These are phyloP conservation scores for Cyclostephanos invisitatus DNA, from an alignment of 108 stramenopile species.

Conservation along the genomic window DNA sequence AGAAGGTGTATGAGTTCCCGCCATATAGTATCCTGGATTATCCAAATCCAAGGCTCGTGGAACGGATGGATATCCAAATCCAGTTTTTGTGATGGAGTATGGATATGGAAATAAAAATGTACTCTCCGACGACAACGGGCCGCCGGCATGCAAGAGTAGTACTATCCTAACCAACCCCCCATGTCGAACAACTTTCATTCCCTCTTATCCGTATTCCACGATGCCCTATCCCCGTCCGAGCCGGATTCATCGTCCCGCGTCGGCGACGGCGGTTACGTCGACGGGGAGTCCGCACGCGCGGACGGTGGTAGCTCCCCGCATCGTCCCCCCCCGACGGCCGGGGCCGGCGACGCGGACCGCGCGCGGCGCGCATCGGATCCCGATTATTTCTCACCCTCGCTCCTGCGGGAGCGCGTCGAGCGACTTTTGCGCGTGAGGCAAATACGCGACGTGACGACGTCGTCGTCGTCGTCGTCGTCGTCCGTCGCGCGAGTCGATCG, in stretches of 20 bases:
- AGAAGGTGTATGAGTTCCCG: too few relatives aligned
- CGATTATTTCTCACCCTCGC: constrained; percentile 31
- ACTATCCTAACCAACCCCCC: too few relatives aligned
- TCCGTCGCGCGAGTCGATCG: background rate
- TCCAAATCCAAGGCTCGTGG: too few relatives aligned
- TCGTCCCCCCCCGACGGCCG: background rate
- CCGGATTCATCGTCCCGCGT: background rate
- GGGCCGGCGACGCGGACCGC: background rate
- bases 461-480: background rate
- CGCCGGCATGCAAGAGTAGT: too few relatives aligned
- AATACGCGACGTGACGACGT: constrained; percentile 24
- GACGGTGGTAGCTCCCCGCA: too few relatives aligned
- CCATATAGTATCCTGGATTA: too few relatives aligned
- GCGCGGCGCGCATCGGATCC: constrained; percentile 35
- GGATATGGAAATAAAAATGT: too few relatives aligned
- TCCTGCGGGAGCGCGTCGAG: constrained; percentile 38
- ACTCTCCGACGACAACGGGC: too few relatives aligned
- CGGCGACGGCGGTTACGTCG: background rate
- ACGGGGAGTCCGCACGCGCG: background rate
- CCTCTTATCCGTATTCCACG: constrained; percentile 50
- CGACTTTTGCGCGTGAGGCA: constrained; percentile 34
- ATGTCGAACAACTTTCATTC: constrained; percentile 37
- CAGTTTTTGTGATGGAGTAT: too few relatives aligned
- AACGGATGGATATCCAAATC: too few relatives aligned
- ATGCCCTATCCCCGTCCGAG: constrained; percentile 30